Conservation (phyloP, 164 flowering plant species). For the Chloranthus sessilifolius region DNA sequence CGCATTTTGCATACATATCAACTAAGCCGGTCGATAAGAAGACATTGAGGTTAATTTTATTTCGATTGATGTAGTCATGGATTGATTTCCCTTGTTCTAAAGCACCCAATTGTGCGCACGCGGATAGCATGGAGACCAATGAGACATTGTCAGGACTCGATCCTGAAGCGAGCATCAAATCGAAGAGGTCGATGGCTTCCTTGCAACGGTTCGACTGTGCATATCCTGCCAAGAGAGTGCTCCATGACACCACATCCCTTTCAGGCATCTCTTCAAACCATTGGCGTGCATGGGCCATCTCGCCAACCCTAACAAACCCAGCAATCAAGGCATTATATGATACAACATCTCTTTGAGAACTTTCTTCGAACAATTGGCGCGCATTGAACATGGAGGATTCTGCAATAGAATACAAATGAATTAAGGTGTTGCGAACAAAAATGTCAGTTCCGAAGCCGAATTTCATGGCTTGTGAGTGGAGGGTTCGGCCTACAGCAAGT, state of each 20-base stretch:
- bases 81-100: constrained; percentile 44
- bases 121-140: constrained; percentile 51
- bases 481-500: constrained; percentile 19
- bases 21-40: constrained; percentile 64
- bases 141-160: constrained; percentile 44
- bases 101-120: constrained; percentile 63
- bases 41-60: constrained; percentile 26
- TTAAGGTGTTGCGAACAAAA: constrained; percentile 46
- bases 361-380: constrained; percentile 34
- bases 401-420: constrained; percentile 29
- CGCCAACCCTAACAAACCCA: constrained; percentile 50
- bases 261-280: constrained; percentile 49
- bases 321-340: constrained; percentile 55
- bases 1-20: constrained; percentile 81
- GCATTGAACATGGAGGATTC: constrained; percentile 26
- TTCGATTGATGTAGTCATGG: constrained; percentile 35
- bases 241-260: constrained; percentile 60
- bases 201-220: constrained; percentile 31
- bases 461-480: constrained; percentile 45
- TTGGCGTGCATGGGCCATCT: constrained; percentile 32
- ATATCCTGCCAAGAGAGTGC: constrained; percentile 61
- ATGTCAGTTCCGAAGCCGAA: constrained; percentile 43
- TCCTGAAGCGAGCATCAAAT: constrained; percentile 32
- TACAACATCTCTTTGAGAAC: constrained; percentile 36
- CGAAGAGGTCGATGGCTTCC: constrained; percentile 43